These are phyloP conservation scores for Ganoderma sp. DNA, from an alignment of 1,284 basidiomycete species.

Conservation along the genomic window DNA sequence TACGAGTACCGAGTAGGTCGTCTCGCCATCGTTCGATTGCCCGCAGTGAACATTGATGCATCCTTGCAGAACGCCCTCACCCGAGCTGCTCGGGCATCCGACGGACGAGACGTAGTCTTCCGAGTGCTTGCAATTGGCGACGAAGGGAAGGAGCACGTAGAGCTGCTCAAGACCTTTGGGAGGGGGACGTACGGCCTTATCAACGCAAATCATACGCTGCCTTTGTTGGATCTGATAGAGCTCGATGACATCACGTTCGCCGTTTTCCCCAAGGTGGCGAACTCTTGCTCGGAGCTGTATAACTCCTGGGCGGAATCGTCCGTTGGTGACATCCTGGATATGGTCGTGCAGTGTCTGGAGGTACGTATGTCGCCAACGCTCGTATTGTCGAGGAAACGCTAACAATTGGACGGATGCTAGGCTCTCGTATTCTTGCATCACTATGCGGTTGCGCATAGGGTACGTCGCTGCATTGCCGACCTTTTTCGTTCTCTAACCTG, in stretches of 20 bases:
- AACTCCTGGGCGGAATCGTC: slow-evolving; percentile 36
- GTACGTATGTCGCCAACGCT: slow-evolving; percentile 2
- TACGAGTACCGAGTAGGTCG: too few species aligned
- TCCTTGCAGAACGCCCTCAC: slow-evolving; percentile 1
- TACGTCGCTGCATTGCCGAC: background rate
- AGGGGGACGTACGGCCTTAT: slow-evolving; percentile 9
- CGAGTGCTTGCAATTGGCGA: slow-evolving; percentile 7
- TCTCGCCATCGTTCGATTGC: too few species aligned
- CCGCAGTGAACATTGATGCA: too few species aligned
- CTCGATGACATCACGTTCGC: slow-evolving; percentile 41
- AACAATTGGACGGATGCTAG: background rate
- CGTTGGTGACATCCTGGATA: slow-evolving; percentile 40
- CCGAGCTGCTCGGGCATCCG: slow-evolving; percentile 1
- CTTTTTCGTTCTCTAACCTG: background rate
- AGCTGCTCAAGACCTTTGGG: slow-evolving; percentile 7
- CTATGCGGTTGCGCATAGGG: slow-evolving; percentile 13
- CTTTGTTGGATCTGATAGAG: slow-evolving; percentile 35
- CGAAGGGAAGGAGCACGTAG: slow-evolving; percentile 8
- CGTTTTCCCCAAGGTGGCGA: slow-evolving; percentile 39
- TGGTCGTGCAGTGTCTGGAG: slow-evolving; percentile 41
- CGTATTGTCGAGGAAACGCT: too few species aligned
- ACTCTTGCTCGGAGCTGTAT: slow-evolving; percentile 21
- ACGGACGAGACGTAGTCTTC: slow-evolving; percentile 12
- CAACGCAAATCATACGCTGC: slow-evolving; percentile 20
- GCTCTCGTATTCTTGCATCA: slow-evolving; percentile 14